A percentile compares a stretch with the other conserved stretches of the same genome.
These are phyloP conservation scores for Triticum urartu DNA, from an alignment of 176 grass and related monocot genomes.

Conservation along the genomic window DNA sequence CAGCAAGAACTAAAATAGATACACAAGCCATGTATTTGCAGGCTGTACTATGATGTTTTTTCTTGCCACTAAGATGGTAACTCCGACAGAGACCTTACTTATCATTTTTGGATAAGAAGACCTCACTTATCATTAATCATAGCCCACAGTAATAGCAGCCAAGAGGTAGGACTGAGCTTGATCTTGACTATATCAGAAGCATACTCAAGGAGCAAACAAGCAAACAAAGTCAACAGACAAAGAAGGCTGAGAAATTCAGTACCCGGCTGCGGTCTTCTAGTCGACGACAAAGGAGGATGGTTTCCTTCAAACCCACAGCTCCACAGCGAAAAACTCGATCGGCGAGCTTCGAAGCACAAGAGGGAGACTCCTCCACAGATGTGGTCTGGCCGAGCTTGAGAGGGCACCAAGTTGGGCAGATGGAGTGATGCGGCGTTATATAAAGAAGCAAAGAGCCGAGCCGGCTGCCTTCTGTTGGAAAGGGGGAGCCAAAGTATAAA, in stretches of 20 bases:
- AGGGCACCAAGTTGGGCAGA: conserved; percentile 44
- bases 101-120: neutral
- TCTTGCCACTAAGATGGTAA: neutral
- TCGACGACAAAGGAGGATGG: conserved; percentile 4
- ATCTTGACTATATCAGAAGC: conserved; percentile 10
- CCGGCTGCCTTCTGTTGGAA: conserved; percentile 35
- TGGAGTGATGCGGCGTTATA: conserved; percentile 42
- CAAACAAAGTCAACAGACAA: conserved; percentile 10
- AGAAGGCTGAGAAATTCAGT: conserved; percentile 12
- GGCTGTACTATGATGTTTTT: conserved; percentile 5
- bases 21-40: conserved; percentile 6
- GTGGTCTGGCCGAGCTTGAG: conserved; percentile 31
- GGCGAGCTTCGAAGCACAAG: neutral
- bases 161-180: neutral
- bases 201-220: neutral
- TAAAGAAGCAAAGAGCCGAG: conserved; percentile 25
- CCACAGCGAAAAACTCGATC: neutral
- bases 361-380: conserved; percentile 14
- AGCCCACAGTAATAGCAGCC: neutral
- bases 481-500: conserved; percentile 50
- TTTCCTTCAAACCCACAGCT: neutral
- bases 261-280: conserved; percentile 13
- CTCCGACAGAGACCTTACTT: neutral
- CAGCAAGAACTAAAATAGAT: neutral
- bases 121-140: neutral